phyloP scores from a whole-genome alignment of 805 yeast genomes.

The Komagataella ulmi region DNA sequence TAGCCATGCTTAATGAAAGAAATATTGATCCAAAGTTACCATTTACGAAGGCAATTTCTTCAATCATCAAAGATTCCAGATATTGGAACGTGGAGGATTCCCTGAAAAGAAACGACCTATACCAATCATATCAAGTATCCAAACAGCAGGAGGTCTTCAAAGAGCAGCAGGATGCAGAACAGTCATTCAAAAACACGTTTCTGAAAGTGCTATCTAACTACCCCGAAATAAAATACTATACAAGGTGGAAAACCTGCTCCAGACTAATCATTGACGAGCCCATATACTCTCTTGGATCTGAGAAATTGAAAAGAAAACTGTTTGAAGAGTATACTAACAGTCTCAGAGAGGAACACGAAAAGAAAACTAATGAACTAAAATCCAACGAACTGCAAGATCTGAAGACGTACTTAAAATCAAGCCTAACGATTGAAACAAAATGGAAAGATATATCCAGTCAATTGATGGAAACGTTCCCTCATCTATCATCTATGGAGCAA shows the following conservation, averaged over 20 bases:
- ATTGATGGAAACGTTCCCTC: conserved; percentile 31
- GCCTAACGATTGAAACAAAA: conserved; percentile 13
- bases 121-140: conserved; percentile 50
- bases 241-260: conserved; percentile 53
- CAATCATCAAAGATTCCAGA: conserved; percentile 40
- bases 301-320: conserved; percentile 37
- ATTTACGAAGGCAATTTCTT: conserved; percentile 49
- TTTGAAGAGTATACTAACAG: conserved; percentile 35
- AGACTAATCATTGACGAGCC: conserved; percentile 50
- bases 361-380: conserved; percentile 14
- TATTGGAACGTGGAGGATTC: conserved; percentile 63
- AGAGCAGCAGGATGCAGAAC: conserved; percentile 37
- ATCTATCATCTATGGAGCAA: conserved; percentile 46
- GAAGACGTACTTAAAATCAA: conserved; percentile 29
- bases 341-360: conserved; percentile 21
- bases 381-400: conserved; percentile 40
- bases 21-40: conserved; percentile 68
- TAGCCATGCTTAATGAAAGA: conserved; percentile 35
- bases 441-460: conserved; percentile 26
- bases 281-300: conserved; percentile 47
- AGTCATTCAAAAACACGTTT: conserved; percentile 44
- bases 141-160: conserved; percentile 35
- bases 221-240: conserved; percentile 32
- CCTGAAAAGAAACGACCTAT: conserved; percentile 39
- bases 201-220: conserved; percentile 27